phyloP scores from a whole-genome alignment of 768 basidiomycete species.

The Boletellus ananas region DNA sequence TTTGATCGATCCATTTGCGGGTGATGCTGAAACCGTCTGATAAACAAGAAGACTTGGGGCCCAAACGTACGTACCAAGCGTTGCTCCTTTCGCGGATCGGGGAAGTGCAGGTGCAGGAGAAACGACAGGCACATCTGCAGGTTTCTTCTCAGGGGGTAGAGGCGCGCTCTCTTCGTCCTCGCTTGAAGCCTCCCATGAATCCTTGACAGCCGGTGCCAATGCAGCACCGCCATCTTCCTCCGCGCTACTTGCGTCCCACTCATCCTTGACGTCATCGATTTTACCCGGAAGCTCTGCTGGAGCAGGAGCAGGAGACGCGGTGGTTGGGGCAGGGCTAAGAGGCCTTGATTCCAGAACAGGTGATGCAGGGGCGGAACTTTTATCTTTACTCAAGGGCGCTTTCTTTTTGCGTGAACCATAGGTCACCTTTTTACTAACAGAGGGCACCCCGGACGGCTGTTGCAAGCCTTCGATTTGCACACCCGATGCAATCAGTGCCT shows the following conservation, averaged over 20 bases:
- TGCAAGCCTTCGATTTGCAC: slow-evolving; percentile 89
- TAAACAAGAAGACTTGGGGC: neutral
- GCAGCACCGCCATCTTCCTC: slow-evolving; percentile 35
- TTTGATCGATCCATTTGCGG: slow-evolving; percentile 10
- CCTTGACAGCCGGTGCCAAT: slow-evolving; percentile 38
- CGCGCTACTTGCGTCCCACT: slow-evolving; percentile 50
- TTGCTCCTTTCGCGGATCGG: slow-evolving; percentile 2
- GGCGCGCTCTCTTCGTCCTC: slow-evolving; percentile 45
- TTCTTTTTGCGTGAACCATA: slow-evolving; percentile 87
- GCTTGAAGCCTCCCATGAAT: slow-evolving; percentile 70
- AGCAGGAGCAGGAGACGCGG: slow-evolving; percentile 25
- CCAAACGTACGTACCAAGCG: slow-evolving; percentile 9
- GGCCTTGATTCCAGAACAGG: slow-evolving; percentile 55
- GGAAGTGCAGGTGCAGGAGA: neutral
- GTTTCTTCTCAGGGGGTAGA: slow-evolving; percentile 13
- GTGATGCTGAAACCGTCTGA: neutral
- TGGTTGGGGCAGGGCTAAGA: slow-evolving; percentile 33
- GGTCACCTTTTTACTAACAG: slow-evolving; percentile 62
- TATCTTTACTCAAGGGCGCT: slow-evolving; percentile 45
- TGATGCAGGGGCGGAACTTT: slow-evolving; percentile 33
- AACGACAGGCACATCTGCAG: slow-evolving; percentile 6
- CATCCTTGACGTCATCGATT: slow-evolving; percentile 41
- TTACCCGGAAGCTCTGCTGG: slow-evolving; percentile 25
- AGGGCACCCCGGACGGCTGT: slow-evolving; percentile 42
- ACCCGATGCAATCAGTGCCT: slow-evolving; percentile 87